Conservation (phyloP, 2,329 filamentous ascomycete species). For the Penicillium digitatum region DNA sequence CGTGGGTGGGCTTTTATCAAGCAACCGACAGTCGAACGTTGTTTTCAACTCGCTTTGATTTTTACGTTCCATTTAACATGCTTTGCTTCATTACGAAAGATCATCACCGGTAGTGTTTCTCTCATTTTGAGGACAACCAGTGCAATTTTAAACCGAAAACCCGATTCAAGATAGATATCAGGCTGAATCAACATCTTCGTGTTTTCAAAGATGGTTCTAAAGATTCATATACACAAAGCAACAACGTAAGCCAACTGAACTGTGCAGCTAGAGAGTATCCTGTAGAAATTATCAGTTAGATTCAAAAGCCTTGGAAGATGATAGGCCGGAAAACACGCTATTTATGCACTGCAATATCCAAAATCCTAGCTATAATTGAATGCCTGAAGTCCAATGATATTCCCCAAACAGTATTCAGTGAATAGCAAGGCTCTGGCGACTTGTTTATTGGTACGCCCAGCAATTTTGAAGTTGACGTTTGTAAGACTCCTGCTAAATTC, state of each 20-base stretch:
- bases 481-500: conserved; percentile 54
- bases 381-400: conserved; percentile 54
- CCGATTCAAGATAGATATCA: too few relatives aligned
- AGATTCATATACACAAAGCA: conserved; percentile 52
- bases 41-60: too few relatives aligned
- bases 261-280: conserved; percentile 56
- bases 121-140: too few relatives aligned
- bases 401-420: conserved; percentile 53
- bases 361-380: conserved; percentile 50
- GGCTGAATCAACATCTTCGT: conserved; percentile 41
- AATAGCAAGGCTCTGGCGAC: conserved; percentile 50
- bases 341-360: conserved; percentile 42
- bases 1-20: not conserved
- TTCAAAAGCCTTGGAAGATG: not conserved
- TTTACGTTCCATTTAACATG: too few relatives aligned
- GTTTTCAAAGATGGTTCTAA: conserved; percentile 53
- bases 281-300: conserved; percentile 19
- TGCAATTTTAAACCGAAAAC: too few relatives aligned
- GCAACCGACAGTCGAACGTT: too few relatives aligned
- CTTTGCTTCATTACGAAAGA: not conserved
- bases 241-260: conserved; percentile 51
- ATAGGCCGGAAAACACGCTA: conserved; percentile 17
- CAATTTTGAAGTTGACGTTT: conserved; percentile 52
- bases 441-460: conserved; percentile 55
- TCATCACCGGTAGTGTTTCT: not conserved